Evolutionary conservation across 768 basidiomycete genomes (phyloP), one percentile per base, ranked within the genome.

Genomic region (Lentinus tigrinus): DNA sequence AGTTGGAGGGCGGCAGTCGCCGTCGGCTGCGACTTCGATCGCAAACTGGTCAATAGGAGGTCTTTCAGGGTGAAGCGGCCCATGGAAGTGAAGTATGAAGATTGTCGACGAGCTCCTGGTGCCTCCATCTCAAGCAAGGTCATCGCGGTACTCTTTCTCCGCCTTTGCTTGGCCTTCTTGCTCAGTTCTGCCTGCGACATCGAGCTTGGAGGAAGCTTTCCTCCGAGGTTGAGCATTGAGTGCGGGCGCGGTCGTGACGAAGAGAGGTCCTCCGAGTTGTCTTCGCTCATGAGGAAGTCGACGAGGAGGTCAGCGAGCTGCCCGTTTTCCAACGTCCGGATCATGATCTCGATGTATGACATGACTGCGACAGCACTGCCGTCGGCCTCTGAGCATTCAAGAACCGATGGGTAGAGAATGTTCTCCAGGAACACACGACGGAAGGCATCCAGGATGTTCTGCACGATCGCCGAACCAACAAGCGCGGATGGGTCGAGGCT

Each of bases 341-440:
- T 79, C 81, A 93, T 89, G 66, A 93, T 83, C 63, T 97, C 93
- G 62, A 98, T 85, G 69, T 98, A 98, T 16, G 91, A 93, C 83
- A 98, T 86, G 54, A 98, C 95, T 10, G 96, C 95, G 2, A 97
- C 89, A 0, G 95, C 91, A 60, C 94, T 96, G n/a, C 96, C 96
- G 69, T 98, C 96, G 4, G 79, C 69, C 59, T 93, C 91, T 0
- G 95, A 95, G 72, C 93, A 95, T 69, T 98, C 95, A 47, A 97
- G 78, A 50, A 98, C 84, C 10, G 93, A 92, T 0, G 96, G 92
- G 69, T 96, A 96, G 28, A 98, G 75, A 21, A 98, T 88, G 65
- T 94, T 96, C 73, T 95, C 90, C 4, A 98, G 78, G 75, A 98
- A 98, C 54, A 92, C 89, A 19, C 84, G 79, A 36, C 90, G 85